Evolutionary conservation across 1,284 basidiomycete genomes (phyloP).

Genomic region (Singerocomus inundabilis): DNA sequence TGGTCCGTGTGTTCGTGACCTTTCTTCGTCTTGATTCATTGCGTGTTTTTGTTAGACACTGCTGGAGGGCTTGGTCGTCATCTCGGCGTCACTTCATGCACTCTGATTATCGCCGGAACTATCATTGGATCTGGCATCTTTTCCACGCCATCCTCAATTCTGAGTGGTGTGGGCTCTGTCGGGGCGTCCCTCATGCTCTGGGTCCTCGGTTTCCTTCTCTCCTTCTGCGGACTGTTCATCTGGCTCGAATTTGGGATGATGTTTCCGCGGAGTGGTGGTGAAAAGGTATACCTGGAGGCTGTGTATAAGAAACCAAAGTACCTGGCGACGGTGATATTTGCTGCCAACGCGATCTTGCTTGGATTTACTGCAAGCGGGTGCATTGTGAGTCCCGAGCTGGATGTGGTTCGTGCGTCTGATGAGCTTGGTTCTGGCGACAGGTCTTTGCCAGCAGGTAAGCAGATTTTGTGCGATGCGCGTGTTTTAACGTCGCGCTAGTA

Average conservation of each 20-base stretch:
- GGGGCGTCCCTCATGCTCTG: conserved; percentile 55
- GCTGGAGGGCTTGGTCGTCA: conserved; percentile 52
- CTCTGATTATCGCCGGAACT: conserved; percentile 48
- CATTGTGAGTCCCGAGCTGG: conserved; percentile 41
- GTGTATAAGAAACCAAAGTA: conserved; percentile 46
- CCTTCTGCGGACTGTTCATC: conserved; percentile 49
- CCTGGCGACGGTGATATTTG: conserved; percentile 47
- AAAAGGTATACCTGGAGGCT: conserved; percentile 53
- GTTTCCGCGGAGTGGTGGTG: conserved; percentile 52
- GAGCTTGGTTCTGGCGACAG: not conserved
- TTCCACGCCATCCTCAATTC: conserved; percentile 58
- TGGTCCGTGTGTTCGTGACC: not conserved
- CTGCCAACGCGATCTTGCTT: conserved; percentile 46
- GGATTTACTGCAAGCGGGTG: conserved; percentile 55
- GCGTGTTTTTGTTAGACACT: conserved; percentile 29
- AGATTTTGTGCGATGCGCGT: not conserved
- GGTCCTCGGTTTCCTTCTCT: conserved; percentile 53
- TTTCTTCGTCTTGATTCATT: not conserved
- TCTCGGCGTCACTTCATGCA: conserved; percentile 47
- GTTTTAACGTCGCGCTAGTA: conserved; percentile 33
- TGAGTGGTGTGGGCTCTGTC: conserved; percentile 46
- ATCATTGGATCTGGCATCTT: conserved; percentile 65
- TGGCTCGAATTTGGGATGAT: conserved; percentile 56
- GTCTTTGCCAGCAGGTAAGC: conserved; percentile 40
- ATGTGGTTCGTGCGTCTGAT: not conserved